Base-by-base conservation (phyloP, 2,329 filamentous ascomycete species). In the Aspergillus glaucus region DNA sequence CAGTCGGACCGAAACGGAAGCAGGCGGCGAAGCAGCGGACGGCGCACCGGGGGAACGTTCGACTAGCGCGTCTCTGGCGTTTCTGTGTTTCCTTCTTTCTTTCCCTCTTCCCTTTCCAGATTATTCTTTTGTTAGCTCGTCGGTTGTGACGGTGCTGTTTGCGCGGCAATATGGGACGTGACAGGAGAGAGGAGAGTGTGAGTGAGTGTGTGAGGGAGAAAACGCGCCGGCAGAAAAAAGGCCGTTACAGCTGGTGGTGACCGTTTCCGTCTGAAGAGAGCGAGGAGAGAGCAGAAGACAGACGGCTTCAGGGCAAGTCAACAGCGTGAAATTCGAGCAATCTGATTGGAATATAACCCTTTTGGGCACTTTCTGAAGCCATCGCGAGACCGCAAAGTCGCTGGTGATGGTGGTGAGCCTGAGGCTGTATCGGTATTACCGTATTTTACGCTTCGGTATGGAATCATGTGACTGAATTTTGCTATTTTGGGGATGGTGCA, bases 11-110 rank as follows among this genome's bases (percentile, higher is more conserved):
- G 41, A 43, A 40, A 47, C 54, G 52, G 55, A 57, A 48, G 50
- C 50, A 43, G 52, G 51, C 50, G 55, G 52, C 52, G 53, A 52
- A 55, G 56, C 55, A 59, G 57, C 55, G 56, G 57, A 59, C 41
- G 49, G 44, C 45, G 44, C 51, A 43, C 42, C 41, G 43, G 34
- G 26, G 42, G 41, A 45, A 49, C 42, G 17, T 12, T 43, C 41
- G 41, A 28, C 26, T 22, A 28, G 26, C 32, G 30, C 19, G 43
- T 43, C 30, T 24, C 26, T 41, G 15, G 7, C 28, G 40, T 26
- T 15, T 43, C 41, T 43, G 7, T 41, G 12, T 41, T 19, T 15
- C 41, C 12, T 17, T 28, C 22, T 22, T 43, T 40, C 34, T 44
- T 12, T 34, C 17, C 36, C 39, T 45, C 2, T 41, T 49, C 15